Percentiles rank a stretch among this genome's conserved stretches.
Evolutionary conservation across 2,329 filamentous ascomycete genomes (phyloP).

Genomic region (Colletotrichum brevisporum): DNA sequence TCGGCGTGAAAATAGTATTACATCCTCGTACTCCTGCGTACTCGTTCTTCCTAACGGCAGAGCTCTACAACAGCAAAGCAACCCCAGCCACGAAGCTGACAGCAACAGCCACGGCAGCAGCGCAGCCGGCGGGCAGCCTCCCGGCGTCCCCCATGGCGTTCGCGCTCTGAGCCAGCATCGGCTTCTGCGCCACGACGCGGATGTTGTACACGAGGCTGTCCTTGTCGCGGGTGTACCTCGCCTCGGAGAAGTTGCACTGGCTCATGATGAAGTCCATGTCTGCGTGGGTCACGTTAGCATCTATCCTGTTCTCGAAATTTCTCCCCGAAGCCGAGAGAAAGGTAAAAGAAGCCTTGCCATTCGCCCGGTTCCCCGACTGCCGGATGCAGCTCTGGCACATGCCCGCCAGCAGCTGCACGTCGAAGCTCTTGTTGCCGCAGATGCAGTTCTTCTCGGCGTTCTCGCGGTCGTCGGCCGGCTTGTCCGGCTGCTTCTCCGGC

Average conservation of each 20-base stretch:
- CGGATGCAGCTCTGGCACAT: constrained; percentile 56
- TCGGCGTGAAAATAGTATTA: no score
- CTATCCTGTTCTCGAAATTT: no score
- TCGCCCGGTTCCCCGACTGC: constrained; percentile 48
- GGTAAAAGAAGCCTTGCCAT: constrained; percentile 47
- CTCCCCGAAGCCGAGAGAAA: neutral
- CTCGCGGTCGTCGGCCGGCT: constrained; percentile 36
- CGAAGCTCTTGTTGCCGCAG: constrained; percentile 56
- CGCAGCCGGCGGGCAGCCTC: neutral
- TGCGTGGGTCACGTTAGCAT: constrained; percentile 38
- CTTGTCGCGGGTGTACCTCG: constrained; percentile 48
- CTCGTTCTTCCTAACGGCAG: neutral
- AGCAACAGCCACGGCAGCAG: neutral
- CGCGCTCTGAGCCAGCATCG: constrained; percentile 35
- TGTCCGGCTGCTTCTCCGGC: constrained; percentile 32
- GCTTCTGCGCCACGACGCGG: constrained; percentile 51
- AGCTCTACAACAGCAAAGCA: constrained; percentile 15
- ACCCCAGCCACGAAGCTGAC: constrained; percentile 27
- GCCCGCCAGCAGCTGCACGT: constrained; percentile 54
- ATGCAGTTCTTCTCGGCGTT: constrained; percentile 53
- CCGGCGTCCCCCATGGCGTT: constrained; percentile 23
- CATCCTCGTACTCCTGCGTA: no score
- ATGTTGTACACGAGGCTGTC: constrained; percentile 52
- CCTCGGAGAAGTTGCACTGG: constrained; percentile 51
- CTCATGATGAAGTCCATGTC: constrained; percentile 55